Evolutionary conservation across 2,329 filamentous ascomycete species (phyloP), one percentile per base, ranked within the genome.

Genomic region (Geosmithia flava): DNA sequence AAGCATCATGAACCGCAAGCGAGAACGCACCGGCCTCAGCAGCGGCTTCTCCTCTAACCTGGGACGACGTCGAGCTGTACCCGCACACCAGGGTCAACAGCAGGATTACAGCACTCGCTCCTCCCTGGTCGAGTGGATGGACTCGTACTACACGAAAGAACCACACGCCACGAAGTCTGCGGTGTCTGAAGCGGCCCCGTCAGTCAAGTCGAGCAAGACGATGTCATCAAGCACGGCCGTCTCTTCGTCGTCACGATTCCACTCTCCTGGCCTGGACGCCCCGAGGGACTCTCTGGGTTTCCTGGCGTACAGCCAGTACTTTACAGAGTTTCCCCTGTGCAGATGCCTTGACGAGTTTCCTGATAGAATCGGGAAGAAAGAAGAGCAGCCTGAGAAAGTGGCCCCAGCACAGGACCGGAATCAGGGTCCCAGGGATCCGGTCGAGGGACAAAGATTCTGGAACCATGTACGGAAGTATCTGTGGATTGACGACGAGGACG

Each of bases 301-400:
- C 17, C 53, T 65, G 13, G 57, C 59, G 42, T 64, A 65, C 50
- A 60, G 58, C 39, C 47, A 54, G 3, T 66, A 61, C 49, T 63
- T 62, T 46, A 55, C 54, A 1, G 57, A 58, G 42, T 50, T 46
- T n/a, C 59, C 62, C 1, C 51, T 66, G 15, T 55, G 48, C 5
- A 52, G 63, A 27, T 63, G 62, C 45, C 51, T 65, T 2, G 62
- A 64, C 42, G 48, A 49, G 7, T 3, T 23, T n/a, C 20, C 40
- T 27, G 20, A n/a, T 11, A 20, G n/a, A 23, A 11, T 16, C 1
- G 30, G 16, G 5, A 45, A 45, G 13, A 8, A 41, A 41, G 19
- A 44, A 23, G 20, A 16, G 13, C 11, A 10, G 3, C 6, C 6
- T 16, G 42, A 44, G 42, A 16, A 44, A 19, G 20, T 23, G 17